Percentiles rank a stretch among this genome's conserved stretches.
These are phyloP conservation scores for Canna indica DNA, from an alignment of 176 grass and related monocot genomes.

Conservation along the genomic window DNA sequence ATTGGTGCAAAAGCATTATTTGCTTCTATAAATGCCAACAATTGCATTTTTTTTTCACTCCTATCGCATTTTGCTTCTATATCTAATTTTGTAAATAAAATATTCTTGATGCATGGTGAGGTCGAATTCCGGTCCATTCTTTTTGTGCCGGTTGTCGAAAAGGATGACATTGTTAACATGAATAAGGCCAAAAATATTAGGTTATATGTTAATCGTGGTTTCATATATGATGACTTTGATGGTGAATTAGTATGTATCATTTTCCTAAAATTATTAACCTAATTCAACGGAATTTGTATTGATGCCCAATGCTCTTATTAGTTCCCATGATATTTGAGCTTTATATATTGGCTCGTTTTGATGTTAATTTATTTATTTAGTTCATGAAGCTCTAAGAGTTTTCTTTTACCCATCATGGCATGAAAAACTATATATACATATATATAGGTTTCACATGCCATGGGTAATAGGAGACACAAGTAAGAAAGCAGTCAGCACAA, in stretches of 20 bases:
- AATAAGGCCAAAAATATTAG: constrained; percentile 97
- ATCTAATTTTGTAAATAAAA: neutral
- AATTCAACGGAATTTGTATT: constrained; percentile 10
- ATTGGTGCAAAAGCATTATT: neutral
- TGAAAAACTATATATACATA: too few species aligned
- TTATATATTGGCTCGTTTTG: too few species aligned
- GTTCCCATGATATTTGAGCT: constrained; percentile 98
- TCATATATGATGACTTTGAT: constrained; percentile 96
- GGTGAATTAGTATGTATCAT: constrained; percentile 61
- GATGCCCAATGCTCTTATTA: constrained; percentile 23
- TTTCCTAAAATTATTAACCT: neutral
- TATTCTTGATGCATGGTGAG: constrained; percentile 57
- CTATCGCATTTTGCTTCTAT: neutral
- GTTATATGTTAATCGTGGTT: constrained; percentile 89
- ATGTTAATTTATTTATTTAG: too few species aligned
- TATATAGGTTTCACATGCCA: too few species aligned
- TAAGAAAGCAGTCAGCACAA: too few species aligned
- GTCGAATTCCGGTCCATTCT: constrained; percentile 98
- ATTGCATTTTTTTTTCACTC: neutral
- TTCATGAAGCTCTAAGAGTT: too few species aligned
- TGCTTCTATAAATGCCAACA: neutral
- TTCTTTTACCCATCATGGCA: too few species aligned
- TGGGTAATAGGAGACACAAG: too few species aligned
- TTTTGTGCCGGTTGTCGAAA: constrained; percentile 74
- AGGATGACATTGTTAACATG: constrained; percentile 72